phyloP scores from a whole-genome alignment of 1,284 basidiomycete species.

The Termitomyces sp. region DNA sequence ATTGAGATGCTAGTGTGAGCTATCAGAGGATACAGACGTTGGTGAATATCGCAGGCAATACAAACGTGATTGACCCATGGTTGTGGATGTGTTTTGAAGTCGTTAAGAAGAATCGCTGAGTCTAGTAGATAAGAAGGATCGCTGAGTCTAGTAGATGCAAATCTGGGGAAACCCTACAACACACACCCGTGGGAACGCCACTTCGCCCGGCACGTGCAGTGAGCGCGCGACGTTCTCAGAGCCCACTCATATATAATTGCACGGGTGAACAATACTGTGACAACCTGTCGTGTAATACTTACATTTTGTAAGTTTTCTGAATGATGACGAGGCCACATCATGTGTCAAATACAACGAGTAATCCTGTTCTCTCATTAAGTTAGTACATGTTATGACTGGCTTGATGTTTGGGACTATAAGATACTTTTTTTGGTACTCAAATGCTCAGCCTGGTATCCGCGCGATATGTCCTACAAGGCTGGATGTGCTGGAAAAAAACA shows the following conservation, averaged over 20 bases:
- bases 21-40: constrained; percentile 2
- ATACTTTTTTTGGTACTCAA: no score
- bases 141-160: background rate
- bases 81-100: constrained; percentile 3
- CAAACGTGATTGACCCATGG: constrained; percentile 75
- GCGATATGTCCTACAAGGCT: background rate
- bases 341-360: background rate
- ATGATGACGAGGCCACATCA: background rate
- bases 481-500: background rate
- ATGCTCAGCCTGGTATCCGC: background rate
- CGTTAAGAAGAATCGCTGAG: background rate
- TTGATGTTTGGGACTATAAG: background rate
- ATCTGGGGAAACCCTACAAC: background rate
- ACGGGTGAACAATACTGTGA: background rate
- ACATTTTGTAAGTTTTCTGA: background rate
- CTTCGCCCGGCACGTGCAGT: constrained; percentile 7
- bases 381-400: background rate
- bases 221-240: background rate
- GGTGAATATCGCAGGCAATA: constrained; percentile 16
- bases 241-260: background rate
- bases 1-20: constrained; percentile 65
- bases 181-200: constrained; percentile 4
- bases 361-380: background rate
- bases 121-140: background rate
- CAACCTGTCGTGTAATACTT: background rate